A percentile compares a stretch with the other conserved stretches of the same genome.
These are phyloP conservation scores for Dipodascus geniculatus DNA, from an alignment of 805 yeast genomes.

Conservation along the genomic window DNA sequence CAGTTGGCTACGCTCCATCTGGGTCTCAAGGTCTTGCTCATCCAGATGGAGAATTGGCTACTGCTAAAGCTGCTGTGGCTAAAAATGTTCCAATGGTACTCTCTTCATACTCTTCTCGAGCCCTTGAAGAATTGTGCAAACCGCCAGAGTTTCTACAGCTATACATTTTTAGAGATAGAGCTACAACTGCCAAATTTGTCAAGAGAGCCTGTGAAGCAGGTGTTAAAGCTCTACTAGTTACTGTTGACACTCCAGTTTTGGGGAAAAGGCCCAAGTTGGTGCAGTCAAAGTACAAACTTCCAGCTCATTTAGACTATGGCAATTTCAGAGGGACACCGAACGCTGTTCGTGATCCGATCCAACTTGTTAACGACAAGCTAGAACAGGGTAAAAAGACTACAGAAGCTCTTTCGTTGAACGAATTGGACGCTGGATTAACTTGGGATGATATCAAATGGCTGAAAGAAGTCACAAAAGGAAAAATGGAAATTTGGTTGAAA, in stretches of 20 bases:
- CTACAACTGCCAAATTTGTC: conserved; percentile 13
- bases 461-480: conserved; percentile 24
- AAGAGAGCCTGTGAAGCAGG: conserved; percentile 11
- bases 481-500: conserved; percentile 41
- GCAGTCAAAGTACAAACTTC: conserved; percentile 17
- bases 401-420: not conserved
- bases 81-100: conserved; percentile 16
- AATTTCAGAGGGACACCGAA: conserved; percentile 12
- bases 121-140: conserved; percentile 14
- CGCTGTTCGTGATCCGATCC: conserved; percentile 1
- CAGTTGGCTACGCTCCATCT: conserved; percentile 23
- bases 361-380: conserved; percentile 1
- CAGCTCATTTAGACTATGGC: conserved; percentile 18
- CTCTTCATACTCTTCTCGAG: conserved; percentile 12
- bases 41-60: conserved; percentile 21
- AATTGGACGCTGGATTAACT: conserved; percentile 2
- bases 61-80: conserved; percentile 19
- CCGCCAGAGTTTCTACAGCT: conserved; percentile 13
- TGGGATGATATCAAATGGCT: conserved; percentile 14
- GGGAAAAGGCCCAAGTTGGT: conserved; percentile 43
- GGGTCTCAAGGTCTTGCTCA: conserved; percentile 22
- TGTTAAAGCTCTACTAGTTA: conserved; percentile 35
- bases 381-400: not conserved
- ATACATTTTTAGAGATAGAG: conserved; percentile 17
- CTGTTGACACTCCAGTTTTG: conserved; percentile 45